Evolutionary conservation across 352 stramenopile species (phyloP), one percentile per base, ranked within the genome.

Genomic region (Globisporangium acanthophoron): DNA sequence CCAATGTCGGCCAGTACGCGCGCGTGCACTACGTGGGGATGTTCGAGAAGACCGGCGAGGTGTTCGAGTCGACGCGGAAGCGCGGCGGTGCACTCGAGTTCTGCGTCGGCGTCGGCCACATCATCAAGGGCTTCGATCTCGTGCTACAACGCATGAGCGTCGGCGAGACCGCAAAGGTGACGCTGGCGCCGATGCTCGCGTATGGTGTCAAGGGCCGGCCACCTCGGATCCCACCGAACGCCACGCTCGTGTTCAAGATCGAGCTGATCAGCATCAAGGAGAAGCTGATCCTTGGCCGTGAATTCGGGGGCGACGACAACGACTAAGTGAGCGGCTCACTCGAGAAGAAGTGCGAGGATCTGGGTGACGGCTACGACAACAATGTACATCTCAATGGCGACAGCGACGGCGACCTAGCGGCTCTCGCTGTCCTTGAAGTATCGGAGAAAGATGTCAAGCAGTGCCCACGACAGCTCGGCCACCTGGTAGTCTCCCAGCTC

Each of bases 221-320:
- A 9, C 83, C 83, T 27, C 76, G 78, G 47, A 90, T 92, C 37
- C 83, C 83, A 0, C 74, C 76, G 11, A 90, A 82, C 39, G 67
- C 78, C 7, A 82, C 77, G n/a, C 69, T 92, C 0, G 67, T 90
- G 27, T 92, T 90, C 57, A 83, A 80, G 45, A 88, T 90, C 56
- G 80, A 92, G 57, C 71, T 92, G 20, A 90, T 92, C 56, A 81
- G 67, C 43, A 85, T 92, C 65, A 85, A 90, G 52, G 82, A 90
- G 58, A 91, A 87, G 56, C 59, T 87, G 41, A 64, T 79, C 21
- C 64, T 77, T 35, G 55, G 58, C 16, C 58, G 50, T 7, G 67
- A 65, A 29, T 56, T 62, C 45, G 52, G 57, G 24, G 54, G 49
- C 33, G 51, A 52, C 16, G 20, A 48, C 8, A 27, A 56, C 18